Evolutionary conservation across 768 basidiomycete species (phyloP).

Genomic region (Steccherinum ochraceum): DNA sequence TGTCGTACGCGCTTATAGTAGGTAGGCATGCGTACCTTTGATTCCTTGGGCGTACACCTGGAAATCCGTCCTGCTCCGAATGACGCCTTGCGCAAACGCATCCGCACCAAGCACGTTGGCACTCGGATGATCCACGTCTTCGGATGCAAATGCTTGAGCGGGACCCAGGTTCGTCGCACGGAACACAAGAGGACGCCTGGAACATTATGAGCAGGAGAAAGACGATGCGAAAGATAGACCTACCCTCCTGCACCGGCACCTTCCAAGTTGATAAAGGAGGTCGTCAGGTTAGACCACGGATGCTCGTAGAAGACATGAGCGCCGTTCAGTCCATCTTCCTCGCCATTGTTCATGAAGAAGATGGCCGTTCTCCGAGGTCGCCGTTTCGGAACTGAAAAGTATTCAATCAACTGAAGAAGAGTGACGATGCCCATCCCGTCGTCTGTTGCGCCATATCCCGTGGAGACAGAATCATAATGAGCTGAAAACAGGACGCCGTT

Average conservation of each 20-base stretch:
- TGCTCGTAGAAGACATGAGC: constrained; percentile 63
- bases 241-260: constrained; percentile 78
- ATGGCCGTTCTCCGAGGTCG: constrained; percentile 55
- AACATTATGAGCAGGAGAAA: constrained; percentile 1
- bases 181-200: constrained; percentile 71
- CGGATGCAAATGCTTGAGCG: constrained; percentile 40
- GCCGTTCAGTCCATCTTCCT: constrained; percentile 73
- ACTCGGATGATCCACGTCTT: constrained; percentile 55
- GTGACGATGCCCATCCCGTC: constrained; percentile 71
- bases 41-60: constrained; percentile 48
- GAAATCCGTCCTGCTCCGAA: constrained; percentile 72
- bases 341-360: constrained; percentile 85
- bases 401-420: constrained; percentile 55
- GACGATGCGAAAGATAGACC: constrained; percentile 11
- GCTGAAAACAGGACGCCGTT: constrained; percentile 66
- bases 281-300: constrained; percentile 62
- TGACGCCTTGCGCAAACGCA: constrained; percentile 54
- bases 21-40: constrained; percentile 13
- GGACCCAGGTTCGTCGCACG: constrained; percentile 58
- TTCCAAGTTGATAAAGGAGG: constrained; percentile 76
- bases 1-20: no score
- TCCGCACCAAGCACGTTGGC: constrained; percentile 67
- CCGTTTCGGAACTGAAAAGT: constrained; percentile 28
- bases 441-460: constrained; percentile 70
- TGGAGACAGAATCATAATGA: constrained; percentile 78